Conservation (phyloP, 2,329 filamentous ascomycete genomes). For the Penicillium thymicola region DNA sequence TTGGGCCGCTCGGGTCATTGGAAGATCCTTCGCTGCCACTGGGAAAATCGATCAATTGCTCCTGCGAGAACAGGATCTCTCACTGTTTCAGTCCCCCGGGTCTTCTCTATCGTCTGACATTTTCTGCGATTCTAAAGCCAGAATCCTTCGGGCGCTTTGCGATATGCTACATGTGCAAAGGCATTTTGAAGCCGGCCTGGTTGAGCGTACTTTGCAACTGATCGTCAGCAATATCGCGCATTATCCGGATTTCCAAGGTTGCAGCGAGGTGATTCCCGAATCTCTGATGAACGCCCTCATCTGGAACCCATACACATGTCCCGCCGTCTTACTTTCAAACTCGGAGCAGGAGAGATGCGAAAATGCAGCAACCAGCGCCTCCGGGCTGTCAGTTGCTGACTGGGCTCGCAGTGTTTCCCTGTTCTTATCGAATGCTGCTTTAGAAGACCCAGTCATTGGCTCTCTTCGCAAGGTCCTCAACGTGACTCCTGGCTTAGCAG, state of each 20-base stretch:
- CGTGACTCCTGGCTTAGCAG: slow-evolving; percentile 66
- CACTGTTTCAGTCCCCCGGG: slow-evolving; percentile 20
- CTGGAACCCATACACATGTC: slow-evolving; percentile 44
- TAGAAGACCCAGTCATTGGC: slow-evolving; percentile 65
- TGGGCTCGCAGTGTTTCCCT: slow-evolving; percentile 38
- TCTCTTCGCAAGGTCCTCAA: slow-evolving; percentile 65
- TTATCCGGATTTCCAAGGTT: slow-evolving; percentile 33
- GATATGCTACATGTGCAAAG: slow-evolving; percentile 59
- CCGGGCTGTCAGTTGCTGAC: slow-evolving; percentile 23
- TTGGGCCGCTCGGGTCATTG: slow-evolving; percentile 83
- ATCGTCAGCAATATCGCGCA: slow-evolving; percentile 38
- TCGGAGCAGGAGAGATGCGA: slow-evolving; percentile 19
- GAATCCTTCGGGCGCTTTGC: slow-evolving; percentile 60
- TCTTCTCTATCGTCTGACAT: slow-evolving; percentile 10
- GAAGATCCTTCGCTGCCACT: slow-evolving; percentile 75
- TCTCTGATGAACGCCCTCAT: slow-evolving; percentile 40
- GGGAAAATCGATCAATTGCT: slow-evolving; percentile 57
- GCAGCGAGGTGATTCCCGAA: slow-evolving; percentile 35
- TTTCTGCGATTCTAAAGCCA: slow-evolving; percentile 54
- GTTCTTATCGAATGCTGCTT: slow-evolving; percentile 58
- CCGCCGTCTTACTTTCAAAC: slow-evolving; percentile 25
- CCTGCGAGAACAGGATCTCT: slow-evolving; percentile 42
- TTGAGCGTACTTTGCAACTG: slow-evolving; percentile 45
- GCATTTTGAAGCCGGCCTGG: slow-evolving; percentile 44
- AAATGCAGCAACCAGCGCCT: slow-evolving; percentile 15